A percentile compares a stretch with the other conserved stretches of the same genome.
Evolutionary conservation across 805 yeast species (phyloP).

Genomic region (Ogataea saltuana): DNA sequence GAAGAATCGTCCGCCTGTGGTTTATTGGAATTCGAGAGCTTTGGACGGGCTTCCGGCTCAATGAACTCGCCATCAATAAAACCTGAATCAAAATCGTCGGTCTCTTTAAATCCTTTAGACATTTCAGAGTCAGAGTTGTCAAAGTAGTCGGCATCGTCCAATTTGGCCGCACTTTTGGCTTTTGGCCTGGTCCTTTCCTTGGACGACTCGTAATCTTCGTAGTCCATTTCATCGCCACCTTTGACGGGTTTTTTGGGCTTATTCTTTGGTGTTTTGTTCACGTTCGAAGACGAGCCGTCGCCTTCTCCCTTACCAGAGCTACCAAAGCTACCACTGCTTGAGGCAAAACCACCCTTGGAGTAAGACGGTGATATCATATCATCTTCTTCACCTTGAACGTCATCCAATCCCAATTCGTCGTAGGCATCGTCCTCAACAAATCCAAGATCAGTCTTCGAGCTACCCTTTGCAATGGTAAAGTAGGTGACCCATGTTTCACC

Average conservation of each 20-base stretch:
- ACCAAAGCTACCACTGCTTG: constrained; percentile 18
- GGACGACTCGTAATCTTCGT: constrained; percentile 13
- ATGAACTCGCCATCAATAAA: constrained; percentile 9
- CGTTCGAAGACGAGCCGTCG: constrained; percentile 2
- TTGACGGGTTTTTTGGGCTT: constrained; percentile 1
- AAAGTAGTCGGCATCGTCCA: constrained; percentile 27
- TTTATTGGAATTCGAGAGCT: neutral
- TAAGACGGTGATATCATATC: constrained; percentile 8
- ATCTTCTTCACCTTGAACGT: constrained; percentile 14
- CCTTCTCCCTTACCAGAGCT: constrained; percentile 5
- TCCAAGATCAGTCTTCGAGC: constrained; percentile 28
- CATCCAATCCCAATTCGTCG: constrained; percentile 34
- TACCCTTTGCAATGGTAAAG: constrained; percentile 32
- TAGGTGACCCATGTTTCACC: constrained; percentile 57
- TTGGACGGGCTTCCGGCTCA: constrained; percentile 9
- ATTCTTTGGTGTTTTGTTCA: constrained; percentile 11
- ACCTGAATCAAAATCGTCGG: constrained; percentile 23
- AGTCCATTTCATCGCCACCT: constrained; percentile 7
- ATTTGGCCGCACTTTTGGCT: constrained; percentile 6
- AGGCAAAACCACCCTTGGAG: constrained; percentile 29
- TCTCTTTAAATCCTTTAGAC: constrained; percentile 30
- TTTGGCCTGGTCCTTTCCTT: neutral
- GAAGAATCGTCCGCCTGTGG: constrained; percentile 4
- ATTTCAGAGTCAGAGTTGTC: constrained; percentile 23
- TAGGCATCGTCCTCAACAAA: constrained; percentile 34